Evolutionary conservation across 2,329 filamentous ascomycete species (phyloP), one percentile per base, ranked within the genome.

Genomic region (Fusarium humuli): DNA sequence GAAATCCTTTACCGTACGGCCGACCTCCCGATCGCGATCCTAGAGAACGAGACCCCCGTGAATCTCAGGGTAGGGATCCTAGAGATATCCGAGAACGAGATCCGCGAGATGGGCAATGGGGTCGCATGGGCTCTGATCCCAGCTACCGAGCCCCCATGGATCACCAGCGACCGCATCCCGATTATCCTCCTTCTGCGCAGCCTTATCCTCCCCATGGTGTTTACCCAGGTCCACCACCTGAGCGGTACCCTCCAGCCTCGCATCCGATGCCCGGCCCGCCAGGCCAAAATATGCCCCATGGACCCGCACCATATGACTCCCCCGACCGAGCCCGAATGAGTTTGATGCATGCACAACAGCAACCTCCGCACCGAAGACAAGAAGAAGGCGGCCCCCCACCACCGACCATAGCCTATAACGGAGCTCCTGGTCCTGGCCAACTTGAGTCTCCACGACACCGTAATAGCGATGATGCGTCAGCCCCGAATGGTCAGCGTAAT

Each of bases 401-500:
- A 5, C 84, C 84, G 0, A 83, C 85, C 5, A 82, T 86, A 34
- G 83, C 83, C 1, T 88, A 88, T 67, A 83, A 77, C 62, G 79
- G 80, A 16, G 77, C 78, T 12, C 82, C 82, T 54, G 82, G 80
- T 7, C 76, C 81, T 2, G 79, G 79, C 7, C 76, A 81, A 32
- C 84, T 45, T 76, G 85, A 64, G 75, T 81, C 61, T 77, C 80
- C 72, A 75, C 83, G 71, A 73, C 79, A 76, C 25, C 73, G 77
- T 7, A 77, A 70, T 30, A 77, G 79, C 69, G 88, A 86, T 54
- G 87, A 86, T 58, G 85, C 88, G 52, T 84, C 87, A 32, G 84
- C 88, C 42, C 85, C 88, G 55, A 81, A 80, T 57, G 67, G 70
- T 49, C 89, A 85, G 64, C 85, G 92, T 66, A 90, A 88, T 40